Percentiles rank a stretch among this genome's conserved stretches.
These are phyloP conservation scores for Aspergillus thermomutatus DNA, from an alignment of 2,329 filamentous ascomycete species.

Conservation along the genomic window DNA sequence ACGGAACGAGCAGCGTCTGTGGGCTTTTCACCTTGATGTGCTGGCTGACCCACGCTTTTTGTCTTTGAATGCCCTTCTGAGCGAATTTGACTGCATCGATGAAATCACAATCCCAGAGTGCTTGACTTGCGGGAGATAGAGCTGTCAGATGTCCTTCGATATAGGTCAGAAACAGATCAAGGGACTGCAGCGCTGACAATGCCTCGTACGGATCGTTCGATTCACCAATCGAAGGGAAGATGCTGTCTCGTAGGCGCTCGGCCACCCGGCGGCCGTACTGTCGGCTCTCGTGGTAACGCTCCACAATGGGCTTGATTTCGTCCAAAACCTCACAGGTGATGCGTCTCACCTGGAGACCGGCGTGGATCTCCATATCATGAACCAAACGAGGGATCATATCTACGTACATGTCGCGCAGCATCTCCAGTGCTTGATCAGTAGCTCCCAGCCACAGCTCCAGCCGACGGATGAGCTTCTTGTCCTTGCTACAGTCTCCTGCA, in stretches of 20 bases:
- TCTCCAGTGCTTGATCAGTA: slow-evolving; percentile 24
- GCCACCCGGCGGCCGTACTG: slow-evolving; percentile 19
- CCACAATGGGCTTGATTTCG: slow-evolving; percentile 19
- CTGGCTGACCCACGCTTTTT: slow-evolving; percentile 31
- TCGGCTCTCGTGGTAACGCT: slow-evolving; percentile 25
- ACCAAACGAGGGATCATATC: slow-evolving; percentile 5
- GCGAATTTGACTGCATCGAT: slow-evolving; percentile 21
- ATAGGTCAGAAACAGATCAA: slow-evolving; percentile 32
- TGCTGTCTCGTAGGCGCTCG: slow-evolving; percentile 20
- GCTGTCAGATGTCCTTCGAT: slow-evolving; percentile 28
- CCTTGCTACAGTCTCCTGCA: slow-evolving; percentile 3
- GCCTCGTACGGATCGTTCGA: slow-evolving; percentile 17
- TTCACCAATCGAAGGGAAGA: slow-evolving; percentile 21
- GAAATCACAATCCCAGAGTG: slow-evolving; percentile 36
- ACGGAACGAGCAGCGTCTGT: slow-evolving; percentile 37
- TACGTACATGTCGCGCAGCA: slow-evolving; percentile 4
- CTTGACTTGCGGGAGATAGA: slow-evolving; percentile 28
- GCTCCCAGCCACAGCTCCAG: slow-evolving; percentile 34
- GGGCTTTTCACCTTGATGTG: slow-evolving; percentile 33
- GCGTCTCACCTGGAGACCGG: slow-evolving; percentile 24
- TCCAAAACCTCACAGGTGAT: slow-evolving; percentile 21
- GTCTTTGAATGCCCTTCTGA: slow-evolving; percentile 18
- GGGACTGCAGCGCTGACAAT: slow-evolving; percentile 26
- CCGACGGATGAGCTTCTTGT: slow-evolving; percentile 20
- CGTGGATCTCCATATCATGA: slow-evolving; percentile 28